These are phyloP conservation scores for Globisporangium cylindrosporum DNA, from an alignment of 352 stramenopile genomes.

Conservation along the genomic window DNA sequence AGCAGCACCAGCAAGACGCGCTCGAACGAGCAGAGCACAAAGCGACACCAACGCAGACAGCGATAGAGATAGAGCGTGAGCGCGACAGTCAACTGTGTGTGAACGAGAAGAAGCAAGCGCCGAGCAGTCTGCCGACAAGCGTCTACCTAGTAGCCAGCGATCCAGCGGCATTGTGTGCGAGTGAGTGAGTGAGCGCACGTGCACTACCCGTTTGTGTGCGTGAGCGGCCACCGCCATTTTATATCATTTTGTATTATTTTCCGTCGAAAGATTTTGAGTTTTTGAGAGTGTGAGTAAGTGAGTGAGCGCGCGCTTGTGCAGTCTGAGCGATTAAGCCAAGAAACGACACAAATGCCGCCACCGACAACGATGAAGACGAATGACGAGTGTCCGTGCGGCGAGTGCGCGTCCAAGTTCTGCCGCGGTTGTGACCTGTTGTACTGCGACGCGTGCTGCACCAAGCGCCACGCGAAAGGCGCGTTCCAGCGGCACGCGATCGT, in stretches of 20 bases:
- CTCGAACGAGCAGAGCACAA: too few species aligned
- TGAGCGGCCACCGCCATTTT: background rate
- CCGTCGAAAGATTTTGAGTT: conserved; percentile 5
- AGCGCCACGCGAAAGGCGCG: conserved; percentile 34
- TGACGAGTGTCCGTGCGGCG: conserved; percentile 26
- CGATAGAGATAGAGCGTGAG: background rate
- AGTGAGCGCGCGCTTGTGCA: background rate
- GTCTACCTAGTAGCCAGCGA: background rate
- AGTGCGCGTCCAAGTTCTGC: conserved; percentile 19
- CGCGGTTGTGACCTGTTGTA: conserved; percentile 33
- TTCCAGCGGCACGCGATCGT: conserved; percentile 32
- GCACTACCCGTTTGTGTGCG: background rate
- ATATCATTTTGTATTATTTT: conserved; percentile 8
- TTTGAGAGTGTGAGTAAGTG: background rate
- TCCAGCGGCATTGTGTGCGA: background rate
- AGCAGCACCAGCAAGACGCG: background rate
- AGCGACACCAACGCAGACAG: too few species aligned
- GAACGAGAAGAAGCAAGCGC: background rate
- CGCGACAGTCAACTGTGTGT: background rate
- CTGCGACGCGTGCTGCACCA: conserved; percentile 26
- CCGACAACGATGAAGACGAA: background rate
- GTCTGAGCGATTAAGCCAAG: background rate
- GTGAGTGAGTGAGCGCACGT: background rate
- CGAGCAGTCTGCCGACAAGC: background rate
- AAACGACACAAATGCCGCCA: background rate